phyloP scores from a whole-genome alignment of 164 flowering plant genomes.

The Santalum album region DNA sequence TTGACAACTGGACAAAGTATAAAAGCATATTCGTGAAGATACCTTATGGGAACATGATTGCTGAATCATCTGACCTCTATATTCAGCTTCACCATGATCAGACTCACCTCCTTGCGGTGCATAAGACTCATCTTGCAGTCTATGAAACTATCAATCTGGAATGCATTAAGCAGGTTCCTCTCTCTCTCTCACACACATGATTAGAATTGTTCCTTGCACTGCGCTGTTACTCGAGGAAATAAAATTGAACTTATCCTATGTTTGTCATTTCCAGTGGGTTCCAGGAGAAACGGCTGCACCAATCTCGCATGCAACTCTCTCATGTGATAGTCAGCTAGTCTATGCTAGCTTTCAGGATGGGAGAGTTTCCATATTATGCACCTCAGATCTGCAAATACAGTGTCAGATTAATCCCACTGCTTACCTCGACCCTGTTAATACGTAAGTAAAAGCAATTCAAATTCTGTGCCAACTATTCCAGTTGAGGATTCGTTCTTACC shows the following conservation, averaged over 20 bases:
- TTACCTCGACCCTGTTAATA: slow-evolving; percentile 16
- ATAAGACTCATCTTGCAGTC: slow-evolving; percentile 30
- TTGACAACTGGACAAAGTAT: slow-evolving; percentile 38
- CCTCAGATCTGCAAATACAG: slow-evolving; percentile 18
- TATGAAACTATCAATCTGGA: slow-evolving; percentile 26
- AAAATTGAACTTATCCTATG: neutral
- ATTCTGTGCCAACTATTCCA: too few relatives aligned
- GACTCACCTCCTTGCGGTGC: slow-evolving; percentile 25
- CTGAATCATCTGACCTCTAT: slow-evolving; percentile 16
- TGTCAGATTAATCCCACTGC: slow-evolving; percentile 30
- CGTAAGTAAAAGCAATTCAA: slow-evolving; percentile 11
- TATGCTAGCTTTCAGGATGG: slow-evolving; percentile 35
- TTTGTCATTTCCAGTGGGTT: slow-evolving; percentile 25
- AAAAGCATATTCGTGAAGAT: slow-evolving; percentile 21
- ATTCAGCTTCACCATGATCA: slow-evolving; percentile 42
- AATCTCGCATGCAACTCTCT: slow-evolving; percentile 29
- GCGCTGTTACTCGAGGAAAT: neutral
- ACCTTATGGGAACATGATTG: slow-evolving; percentile 22
- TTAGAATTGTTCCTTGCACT: neutral
- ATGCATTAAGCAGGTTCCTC: slow-evolving; percentile 21
- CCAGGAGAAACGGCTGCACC: slow-evolving; percentile 17
- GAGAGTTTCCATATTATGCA: slow-evolving; percentile 17
- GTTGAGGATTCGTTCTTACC: too few relatives aligned
- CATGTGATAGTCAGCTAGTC: slow-evolving; percentile 35
- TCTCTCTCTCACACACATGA: neutral